Percentiles rank a stretch among this genome's conserved stretches.
Evolutionary conservation across 2,329 filamentous ascomycete genomes (phyloP).

Genomic region (Paecilomyces fulvus): DNA sequence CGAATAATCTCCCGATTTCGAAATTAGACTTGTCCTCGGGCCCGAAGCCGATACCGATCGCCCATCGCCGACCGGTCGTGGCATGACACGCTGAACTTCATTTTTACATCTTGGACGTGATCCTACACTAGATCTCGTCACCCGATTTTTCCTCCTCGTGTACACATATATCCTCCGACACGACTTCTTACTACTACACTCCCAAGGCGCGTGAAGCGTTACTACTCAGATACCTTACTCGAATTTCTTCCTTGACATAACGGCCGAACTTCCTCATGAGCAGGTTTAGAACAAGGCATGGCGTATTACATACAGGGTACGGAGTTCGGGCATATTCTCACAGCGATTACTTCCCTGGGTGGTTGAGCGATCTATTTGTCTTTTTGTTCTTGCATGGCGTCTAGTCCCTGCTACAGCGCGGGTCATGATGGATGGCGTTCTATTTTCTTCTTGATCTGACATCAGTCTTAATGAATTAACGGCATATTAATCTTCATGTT

Average conservation of each 20-base stretch:
- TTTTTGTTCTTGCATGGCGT: not conserved
- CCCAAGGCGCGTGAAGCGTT: not conserved
- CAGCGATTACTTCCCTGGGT: not conserved
- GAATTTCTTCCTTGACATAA: not conserved
- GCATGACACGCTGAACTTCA: constrained; percentile 15
- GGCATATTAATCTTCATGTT: not conserved
- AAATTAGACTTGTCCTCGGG: constrained; percentile 25
- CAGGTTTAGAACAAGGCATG: not conserved
- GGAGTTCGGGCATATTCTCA: not conserved
- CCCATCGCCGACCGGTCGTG: constrained; percentile 25
- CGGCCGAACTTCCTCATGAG: not conserved
- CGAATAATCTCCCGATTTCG: constrained; percentile 23
- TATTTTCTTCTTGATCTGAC: not conserved
- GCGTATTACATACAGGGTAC: not conserved
- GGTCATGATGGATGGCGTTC: not conserved
- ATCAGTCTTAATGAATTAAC: not conserved
- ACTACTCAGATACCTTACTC: too few relatives aligned
- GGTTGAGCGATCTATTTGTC: not conserved
- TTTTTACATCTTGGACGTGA: not conserved
- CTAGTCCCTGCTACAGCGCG: not conserved
- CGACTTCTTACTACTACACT: not conserved
- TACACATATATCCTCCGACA: not conserved
- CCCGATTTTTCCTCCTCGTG: not conserved
- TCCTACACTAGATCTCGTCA: not conserved
- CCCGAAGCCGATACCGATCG: constrained; percentile 31